A percentile compares a stretch with the other conserved stretches of the same genome.
Conservation (phyloP, 345 rosid species). For the Euphorbia peplus region DNA sequence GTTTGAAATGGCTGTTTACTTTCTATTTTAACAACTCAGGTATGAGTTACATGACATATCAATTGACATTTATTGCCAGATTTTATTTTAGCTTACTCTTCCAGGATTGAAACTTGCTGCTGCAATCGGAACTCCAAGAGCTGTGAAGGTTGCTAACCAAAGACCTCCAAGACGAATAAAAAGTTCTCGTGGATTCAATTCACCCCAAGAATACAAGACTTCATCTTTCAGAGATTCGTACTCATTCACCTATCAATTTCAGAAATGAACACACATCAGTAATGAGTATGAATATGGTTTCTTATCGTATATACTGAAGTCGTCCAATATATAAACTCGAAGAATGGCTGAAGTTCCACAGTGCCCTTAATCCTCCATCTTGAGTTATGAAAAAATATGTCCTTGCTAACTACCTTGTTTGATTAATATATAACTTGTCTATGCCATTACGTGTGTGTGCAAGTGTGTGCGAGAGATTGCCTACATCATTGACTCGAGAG, state of each 20-base stretch:
- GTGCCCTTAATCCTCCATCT: neutral
- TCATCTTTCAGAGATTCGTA: slow-evolving; percentile 83
- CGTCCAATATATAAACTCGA: neutral
- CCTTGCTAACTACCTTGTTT: neutral
- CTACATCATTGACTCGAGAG: neutral
- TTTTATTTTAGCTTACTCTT: slow-evolving; percentile 36
- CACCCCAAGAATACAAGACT: slow-evolving; percentile 82
- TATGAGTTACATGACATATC: too few relatives aligned
- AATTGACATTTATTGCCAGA: neutral
- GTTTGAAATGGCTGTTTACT: neutral
- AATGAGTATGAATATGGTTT: slow-evolving; percentile 9
- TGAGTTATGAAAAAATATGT: neutral
- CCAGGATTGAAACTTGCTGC: slow-evolving; percentile 97
- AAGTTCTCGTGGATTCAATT: slow-evolving; percentile 59
- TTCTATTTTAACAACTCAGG: neutral
- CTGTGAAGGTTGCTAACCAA: slow-evolving; percentile 71
- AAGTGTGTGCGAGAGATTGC: neutral
- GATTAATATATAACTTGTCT: neutral
- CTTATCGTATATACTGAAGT: neutral
- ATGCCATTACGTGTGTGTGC: neutral
- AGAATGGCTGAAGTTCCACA: neutral
- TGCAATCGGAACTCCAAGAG: slow-evolving; percentile 84
- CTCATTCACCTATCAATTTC: slow-evolving; percentile 66
- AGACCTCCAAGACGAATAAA: slow-evolving; percentile 86
- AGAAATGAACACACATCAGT: slow-evolving; percentile 20